These are phyloP conservation scores for Skeletonema costatum DNA, from an alignment of 108 stramenopile genomes.

Conservation along the genomic window DNA sequence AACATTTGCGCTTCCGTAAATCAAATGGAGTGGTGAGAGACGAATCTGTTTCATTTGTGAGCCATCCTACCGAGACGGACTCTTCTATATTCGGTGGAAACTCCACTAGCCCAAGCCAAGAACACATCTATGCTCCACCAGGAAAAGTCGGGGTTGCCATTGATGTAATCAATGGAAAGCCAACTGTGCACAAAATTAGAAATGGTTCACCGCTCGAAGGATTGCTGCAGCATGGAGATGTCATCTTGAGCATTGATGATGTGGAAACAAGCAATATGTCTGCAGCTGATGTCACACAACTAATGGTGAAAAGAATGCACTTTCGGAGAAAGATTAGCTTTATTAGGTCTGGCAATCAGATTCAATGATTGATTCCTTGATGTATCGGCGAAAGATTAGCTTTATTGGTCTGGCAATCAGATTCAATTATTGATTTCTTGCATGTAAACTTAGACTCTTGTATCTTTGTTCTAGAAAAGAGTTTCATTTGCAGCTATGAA, in stretches of 20 bases:
- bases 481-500: not conserved
- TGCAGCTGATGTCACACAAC: conserved; percentile 47
- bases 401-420: conserved; percentile 28
- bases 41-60: not conserved
- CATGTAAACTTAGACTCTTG: not conserved
- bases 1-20: not conserved
- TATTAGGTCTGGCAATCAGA: conserved; percentile 24
- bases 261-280: conserved; percentile 50
- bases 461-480: not conserved
- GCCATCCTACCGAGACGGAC: not conserved
- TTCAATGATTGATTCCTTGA: not conserved
- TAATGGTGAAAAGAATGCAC: conserved; percentile 64
- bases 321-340: conserved; percentile 56
- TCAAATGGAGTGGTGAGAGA: not conserved
- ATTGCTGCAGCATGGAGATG: conserved; percentile 34
- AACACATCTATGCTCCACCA: conserved; percentile 45
- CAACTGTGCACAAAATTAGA: conserved; percentile 48
- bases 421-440: not conserved
- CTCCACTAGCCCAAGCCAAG: not conserved
- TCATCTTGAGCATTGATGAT: conserved; percentile 49
- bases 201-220: conserved; percentile 48
- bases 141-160: conserved; percentile 55
- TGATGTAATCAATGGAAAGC: conserved; percentile 45
- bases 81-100: not conserved
- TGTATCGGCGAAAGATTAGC: conserved; percentile 56